Conservation (phyloP, 768 basidiomycete genomes). For the Lentinula guzmanii region DNA sequence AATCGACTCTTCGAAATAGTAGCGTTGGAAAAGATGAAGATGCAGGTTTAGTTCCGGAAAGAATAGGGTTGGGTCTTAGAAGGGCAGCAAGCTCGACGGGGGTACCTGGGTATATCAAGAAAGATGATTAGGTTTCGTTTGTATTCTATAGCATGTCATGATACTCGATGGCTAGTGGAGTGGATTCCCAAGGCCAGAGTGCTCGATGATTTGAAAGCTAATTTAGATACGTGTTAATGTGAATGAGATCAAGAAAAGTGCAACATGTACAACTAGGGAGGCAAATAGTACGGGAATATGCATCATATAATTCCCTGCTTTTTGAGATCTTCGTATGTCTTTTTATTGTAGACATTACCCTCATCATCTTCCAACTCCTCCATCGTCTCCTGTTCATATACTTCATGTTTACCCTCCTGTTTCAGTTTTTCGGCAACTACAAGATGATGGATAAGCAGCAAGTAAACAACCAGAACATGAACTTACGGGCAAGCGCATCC, state of each 20-base stretch:
- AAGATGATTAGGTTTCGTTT: background rate
- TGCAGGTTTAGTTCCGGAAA: slow-evolving; percentile 12
- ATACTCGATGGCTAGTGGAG: too few species aligned
- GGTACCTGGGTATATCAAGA: background rate
- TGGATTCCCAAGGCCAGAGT: too few species aligned
- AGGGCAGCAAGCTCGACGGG: slow-evolving; percentile 16
- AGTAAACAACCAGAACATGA: background rate
- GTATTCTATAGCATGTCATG: too few species aligned
- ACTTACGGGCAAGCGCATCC: slow-evolving; percentile 89
- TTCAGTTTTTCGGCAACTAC: slow-evolving; percentile 96
- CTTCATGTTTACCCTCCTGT: slow-evolving; percentile 91
- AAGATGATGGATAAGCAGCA: background rate
- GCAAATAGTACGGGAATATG: background rate
- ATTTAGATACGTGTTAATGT: background rate
- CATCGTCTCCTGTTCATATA: slow-evolving; percentile 90
- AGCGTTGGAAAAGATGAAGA: background rate
- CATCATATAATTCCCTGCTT: slow-evolving; percentile 84
- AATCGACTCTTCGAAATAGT: slow-evolving; percentile 19
- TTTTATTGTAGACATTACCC: slow-evolving; percentile 96
- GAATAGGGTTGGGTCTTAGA: slow-evolving; percentile 23
- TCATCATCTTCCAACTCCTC: slow-evolving; percentile 98
- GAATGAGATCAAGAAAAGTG: background rate
- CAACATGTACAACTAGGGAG: background rate
- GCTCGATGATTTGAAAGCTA: too few species aligned
- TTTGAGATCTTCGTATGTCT: slow-evolving; percentile 96